These are phyloP conservation scores for Trichosanthes cucumerina DNA, from an alignment of 306 rosid genomes.

Conservation along the genomic window DNA sequence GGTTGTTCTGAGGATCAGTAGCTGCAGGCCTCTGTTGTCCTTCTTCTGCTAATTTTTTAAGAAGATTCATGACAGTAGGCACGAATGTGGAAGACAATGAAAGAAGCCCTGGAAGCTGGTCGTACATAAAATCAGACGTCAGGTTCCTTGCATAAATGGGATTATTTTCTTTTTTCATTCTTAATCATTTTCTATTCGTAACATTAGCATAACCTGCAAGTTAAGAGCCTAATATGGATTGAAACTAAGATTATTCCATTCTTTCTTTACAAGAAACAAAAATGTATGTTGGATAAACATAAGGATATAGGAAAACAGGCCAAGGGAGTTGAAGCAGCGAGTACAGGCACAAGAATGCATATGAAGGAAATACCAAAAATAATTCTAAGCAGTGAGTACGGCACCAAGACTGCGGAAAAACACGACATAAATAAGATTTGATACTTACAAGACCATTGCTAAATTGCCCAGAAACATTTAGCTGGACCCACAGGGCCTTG, in stretches of 20 bases:
- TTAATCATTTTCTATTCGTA: not conserved
- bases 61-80: constrained; percentile 71
- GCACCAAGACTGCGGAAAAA: not conserved
- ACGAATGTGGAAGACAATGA: constrained; percentile 65
- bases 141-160: not conserved
- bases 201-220: not conserved
- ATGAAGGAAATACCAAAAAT: not conserved
- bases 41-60: constrained; percentile 76
- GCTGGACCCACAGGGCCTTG: constrained; percentile 92
- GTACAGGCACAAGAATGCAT: not conserved
- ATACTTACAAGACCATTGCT: constrained; percentile 75
- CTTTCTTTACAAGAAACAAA: not conserved
- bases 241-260: not conserved
- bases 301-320: not conserved
- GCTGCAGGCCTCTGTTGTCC: constrained; percentile 31
- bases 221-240: not conserved
- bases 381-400: not conserved
- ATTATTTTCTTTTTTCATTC: not conserved
- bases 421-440: not conserved
- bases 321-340: not conserved
- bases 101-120: constrained; percentile 85
- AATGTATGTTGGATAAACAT: not conserved
- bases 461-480: constrained; percentile 65
- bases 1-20: constrained; percentile 39
- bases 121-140: not conserved